Evolutionary conservation across 2,329 filamentous ascomycete species (phyloP).

Genomic region (Calonectria henricotiae): DNA sequence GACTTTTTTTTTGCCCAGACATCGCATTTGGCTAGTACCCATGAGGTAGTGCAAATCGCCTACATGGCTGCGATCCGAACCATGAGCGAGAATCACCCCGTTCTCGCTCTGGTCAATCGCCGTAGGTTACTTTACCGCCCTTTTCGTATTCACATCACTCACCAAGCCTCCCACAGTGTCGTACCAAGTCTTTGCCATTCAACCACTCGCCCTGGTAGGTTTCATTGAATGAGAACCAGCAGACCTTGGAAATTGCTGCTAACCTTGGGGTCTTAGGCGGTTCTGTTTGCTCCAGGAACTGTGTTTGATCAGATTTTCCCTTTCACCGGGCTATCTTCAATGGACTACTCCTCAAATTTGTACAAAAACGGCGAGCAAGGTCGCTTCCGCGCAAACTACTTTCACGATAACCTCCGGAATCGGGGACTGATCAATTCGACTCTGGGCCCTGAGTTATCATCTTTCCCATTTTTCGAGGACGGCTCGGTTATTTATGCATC

Average conservation of each 20-base stretch:
- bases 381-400: slow-evolving; percentile 4
- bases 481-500: not conserved
- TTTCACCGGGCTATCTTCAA: not conserved
- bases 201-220: slow-evolving; percentile 8
- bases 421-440: slow-evolving; percentile 11
- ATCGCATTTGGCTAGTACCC: slow-evolving; percentile 2
- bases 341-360: slow-evolving; percentile 5
- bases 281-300: not conserved
- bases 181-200: slow-evolving; percentile 11
- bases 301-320: slow-evolving; percentile 6
- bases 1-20: slow-evolving; percentile 25
- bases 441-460: not conserved
- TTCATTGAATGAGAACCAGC: not conserved
- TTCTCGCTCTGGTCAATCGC: not conserved
- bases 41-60: slow-evolving; percentile 12
- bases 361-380: not conserved
- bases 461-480: not conserved
- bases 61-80: slow-evolving; percentile 10
- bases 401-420: slow-evolving; percentile 2
- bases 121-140: not conserved
- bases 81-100: not conserved
- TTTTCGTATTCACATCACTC: not conserved
- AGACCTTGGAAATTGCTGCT: not conserved
- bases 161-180: not conserved
- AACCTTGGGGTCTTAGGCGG: not conserved